Percentiles rank a stretch among this genome's conserved stretches.
phyloP scores from a whole-genome alignment of 352 stramenopile species.

The Phytophthora vignae region DNA sequence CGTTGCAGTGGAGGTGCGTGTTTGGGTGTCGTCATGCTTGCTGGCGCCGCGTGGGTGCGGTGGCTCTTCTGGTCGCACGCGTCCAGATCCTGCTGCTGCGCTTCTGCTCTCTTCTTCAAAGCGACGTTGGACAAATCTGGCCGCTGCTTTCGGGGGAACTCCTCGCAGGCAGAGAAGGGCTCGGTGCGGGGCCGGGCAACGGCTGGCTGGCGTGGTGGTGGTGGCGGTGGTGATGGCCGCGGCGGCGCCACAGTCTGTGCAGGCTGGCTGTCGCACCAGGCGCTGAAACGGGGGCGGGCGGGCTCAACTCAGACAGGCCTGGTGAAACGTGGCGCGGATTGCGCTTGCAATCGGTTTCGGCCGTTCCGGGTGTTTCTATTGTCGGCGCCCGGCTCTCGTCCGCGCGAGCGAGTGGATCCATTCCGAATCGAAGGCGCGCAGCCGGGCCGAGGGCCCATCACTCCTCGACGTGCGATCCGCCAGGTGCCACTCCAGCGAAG shows the following conservation, averaged over 20 bases:
- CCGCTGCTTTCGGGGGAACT: conserved; percentile 17
- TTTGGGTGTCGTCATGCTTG: conserved; percentile 21
- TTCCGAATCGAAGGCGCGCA: conserved; percentile 26
- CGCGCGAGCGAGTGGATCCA: conserved; percentile 13
- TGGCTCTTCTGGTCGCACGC: conserved; percentile 38
- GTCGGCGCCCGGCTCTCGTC: conserved; percentile 35
- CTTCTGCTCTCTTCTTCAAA: conserved; percentile 42
- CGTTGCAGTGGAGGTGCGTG: conserved; percentile 11
- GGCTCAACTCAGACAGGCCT: conserved; percentile 20
- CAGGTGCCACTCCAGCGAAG: conserved; percentile 14
- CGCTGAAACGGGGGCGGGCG: conserved; percentile 22
- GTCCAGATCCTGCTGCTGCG: conserved; percentile 35
- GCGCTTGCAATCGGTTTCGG: conserved; percentile 1
- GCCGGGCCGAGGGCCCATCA: conserved; percentile 13
- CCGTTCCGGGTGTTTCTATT: conserved; percentile 27
- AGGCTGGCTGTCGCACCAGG: conserved; percentile 18
- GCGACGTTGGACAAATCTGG: conserved; percentile 36
- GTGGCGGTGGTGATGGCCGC: neutral
- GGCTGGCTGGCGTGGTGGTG: conserved; percentile 7
- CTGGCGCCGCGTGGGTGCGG: neutral
- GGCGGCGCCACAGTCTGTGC: neutral
- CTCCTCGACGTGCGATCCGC: conserved; percentile 10
- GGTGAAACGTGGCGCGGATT: conserved; percentile 24
- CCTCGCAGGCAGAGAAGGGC: conserved; percentile 27
- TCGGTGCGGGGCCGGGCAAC: conserved; percentile 14